Percentiles rank a stretch among this genome's conserved stretches.
These are phyloP conservation scores for Allomyces macrogynus DNA, from an alignment of 192 early-diverging fungal species.

Conservation along the genomic window DNA sequence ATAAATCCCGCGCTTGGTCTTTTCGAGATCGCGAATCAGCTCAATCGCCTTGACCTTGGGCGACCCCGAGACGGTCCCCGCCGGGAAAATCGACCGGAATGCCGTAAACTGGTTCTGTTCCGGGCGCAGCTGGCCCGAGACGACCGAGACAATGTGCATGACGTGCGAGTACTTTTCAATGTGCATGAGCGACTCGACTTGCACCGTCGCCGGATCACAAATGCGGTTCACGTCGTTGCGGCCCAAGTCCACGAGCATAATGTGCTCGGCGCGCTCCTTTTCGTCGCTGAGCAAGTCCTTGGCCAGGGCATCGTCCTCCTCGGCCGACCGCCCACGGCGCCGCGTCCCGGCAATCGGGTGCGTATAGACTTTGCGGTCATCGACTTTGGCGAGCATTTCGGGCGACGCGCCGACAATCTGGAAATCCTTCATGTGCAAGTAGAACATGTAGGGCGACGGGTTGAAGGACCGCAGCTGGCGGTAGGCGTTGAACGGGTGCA, in stretches of 20 bases:
- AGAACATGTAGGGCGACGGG: constrained; percentile 99
- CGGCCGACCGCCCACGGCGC: constrained; percentile 59
- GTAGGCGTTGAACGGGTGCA: constrained; percentile 98
- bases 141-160: constrained; percentile 99
- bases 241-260: constrained; percentile 98
- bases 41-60: constrained; percentile 96
- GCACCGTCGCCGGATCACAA: constrained; percentile 78
- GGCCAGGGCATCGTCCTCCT: constrained; percentile 79
- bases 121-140: constrained; percentile 69
- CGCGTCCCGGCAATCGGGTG: constrained; percentile 98
- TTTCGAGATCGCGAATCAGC: constrained; percentile 74
- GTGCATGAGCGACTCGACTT: constrained; percentile 90
- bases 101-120: constrained; percentile 86
- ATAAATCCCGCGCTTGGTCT: constrained; percentile 80
- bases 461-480: constrained; percentile 82
- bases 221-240: constrained; percentile 96
- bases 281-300: constrained; percentile 71
- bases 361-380: constrained; percentile 57
- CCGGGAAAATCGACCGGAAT: constrained; percentile 93
- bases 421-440: constrained; percentile 81
- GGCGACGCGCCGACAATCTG: constrained; percentile 94
- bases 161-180: constrained; percentile 94
- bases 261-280: constrained; percentile 94
- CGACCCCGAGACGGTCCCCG: constrained; percentile 93
- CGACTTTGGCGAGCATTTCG: constrained; percentile 90